Conservation (phyloP, 2,329 filamentous ascomycete genomes). For the Bisporella sp. region DNA sequence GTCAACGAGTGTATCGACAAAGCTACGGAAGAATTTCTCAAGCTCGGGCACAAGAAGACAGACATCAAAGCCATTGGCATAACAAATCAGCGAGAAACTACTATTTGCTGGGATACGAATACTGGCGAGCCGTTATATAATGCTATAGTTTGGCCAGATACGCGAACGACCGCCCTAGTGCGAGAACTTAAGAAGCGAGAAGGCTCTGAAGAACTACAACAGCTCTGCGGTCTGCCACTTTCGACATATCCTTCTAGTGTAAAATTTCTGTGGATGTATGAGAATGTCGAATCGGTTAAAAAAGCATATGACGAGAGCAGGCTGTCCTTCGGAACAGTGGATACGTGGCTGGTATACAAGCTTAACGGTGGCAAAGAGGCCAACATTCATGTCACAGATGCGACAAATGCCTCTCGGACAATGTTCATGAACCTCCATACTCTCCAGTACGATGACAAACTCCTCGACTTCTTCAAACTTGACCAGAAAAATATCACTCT, state of each 20-base stretch:
- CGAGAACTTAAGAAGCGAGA: constrained; percentile 62
- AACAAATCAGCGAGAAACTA: constrained; percentile 60
- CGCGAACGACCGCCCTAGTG: constrained; percentile 64
- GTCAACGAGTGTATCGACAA: constrained; percentile 72
- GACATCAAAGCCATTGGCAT: constrained; percentile 73
- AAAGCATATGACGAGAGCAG: constrained; percentile 65
- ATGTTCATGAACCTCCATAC: constrained; percentile 84
- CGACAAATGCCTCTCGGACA: constrained; percentile 75
- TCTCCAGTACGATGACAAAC: constrained; percentile 64
- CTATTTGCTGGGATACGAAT: constrained; percentile 69
- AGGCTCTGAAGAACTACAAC: constrained; percentile 59
- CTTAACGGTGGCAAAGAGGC: constrained; percentile 63
- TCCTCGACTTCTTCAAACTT: constrained; percentile 69
- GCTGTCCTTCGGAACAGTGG: constrained; percentile 73
- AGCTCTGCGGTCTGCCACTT: constrained; percentile 68
- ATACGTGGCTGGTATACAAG: constrained; percentile 75
- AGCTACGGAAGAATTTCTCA: constrained; percentile 61
- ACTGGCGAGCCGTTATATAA: constrained; percentile 74
- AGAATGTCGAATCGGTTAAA: constrained; percentile 59
- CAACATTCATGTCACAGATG: constrained; percentile 67
- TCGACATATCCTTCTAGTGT: constrained; percentile 77
- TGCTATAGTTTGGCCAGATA: constrained; percentile 81
- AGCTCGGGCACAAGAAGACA: constrained; percentile 56
- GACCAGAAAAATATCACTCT: constrained; percentile 63
- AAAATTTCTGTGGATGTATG: constrained; percentile 71